phyloP scores from a whole-genome alignment of 2,329 filamentous ascomycete genomes.

The Emmonsia crescens region DNA sequence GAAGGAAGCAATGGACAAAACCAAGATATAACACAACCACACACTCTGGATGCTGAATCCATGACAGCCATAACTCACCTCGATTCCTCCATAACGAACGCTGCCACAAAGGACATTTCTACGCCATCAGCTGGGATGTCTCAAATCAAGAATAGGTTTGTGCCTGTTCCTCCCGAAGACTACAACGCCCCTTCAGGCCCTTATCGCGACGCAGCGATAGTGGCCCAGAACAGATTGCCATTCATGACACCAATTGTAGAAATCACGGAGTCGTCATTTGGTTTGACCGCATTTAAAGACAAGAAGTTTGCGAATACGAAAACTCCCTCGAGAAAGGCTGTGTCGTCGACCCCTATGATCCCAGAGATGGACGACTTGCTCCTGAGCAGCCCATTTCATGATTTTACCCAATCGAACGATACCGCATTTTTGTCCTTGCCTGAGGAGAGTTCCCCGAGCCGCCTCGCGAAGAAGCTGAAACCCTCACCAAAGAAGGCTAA shows the following conservation, averaged over 20 bases:
- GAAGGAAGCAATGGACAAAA: constrained; percentile 14
- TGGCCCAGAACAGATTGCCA: constrained; percentile 81
- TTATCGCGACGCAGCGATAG: constrained; percentile 67
- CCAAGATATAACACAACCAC: not conserved
- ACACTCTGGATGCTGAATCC: not conserved
- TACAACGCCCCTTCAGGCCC: constrained; percentile 69
- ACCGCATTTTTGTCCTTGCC: constrained; percentile 29
- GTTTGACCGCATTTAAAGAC: constrained; percentile 47
- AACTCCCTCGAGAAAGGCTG: constrained; percentile 58
- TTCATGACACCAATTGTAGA: constrained; percentile 99
- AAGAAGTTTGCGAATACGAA: constrained; percentile 56
- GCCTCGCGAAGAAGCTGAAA: constrained; percentile 27
- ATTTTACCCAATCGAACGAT: constrained; percentile 46
- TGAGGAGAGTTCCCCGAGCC: constrained; percentile 29
- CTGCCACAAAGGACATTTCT: constrained; percentile 25
- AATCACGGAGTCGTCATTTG: constrained; percentile 77
- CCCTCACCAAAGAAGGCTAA: constrained; percentile 14
- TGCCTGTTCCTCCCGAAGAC: constrained; percentile 75
- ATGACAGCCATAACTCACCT: constrained; percentile 11
- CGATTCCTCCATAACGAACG: constrained; percentile 20
- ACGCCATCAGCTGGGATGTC: constrained; percentile 37
- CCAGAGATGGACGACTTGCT: constrained; percentile 37
- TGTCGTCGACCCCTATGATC: constrained; percentile 19
- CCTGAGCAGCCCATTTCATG: constrained; percentile 62
- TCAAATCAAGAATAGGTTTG: constrained; percentile 51